Percentiles rank a stretch among this genome's conserved stretches.
These are phyloP conservation scores for Chytriomyces sp. DNA, from an alignment of 192 early-diverging fungal species.

Conservation along the genomic window DNA sequence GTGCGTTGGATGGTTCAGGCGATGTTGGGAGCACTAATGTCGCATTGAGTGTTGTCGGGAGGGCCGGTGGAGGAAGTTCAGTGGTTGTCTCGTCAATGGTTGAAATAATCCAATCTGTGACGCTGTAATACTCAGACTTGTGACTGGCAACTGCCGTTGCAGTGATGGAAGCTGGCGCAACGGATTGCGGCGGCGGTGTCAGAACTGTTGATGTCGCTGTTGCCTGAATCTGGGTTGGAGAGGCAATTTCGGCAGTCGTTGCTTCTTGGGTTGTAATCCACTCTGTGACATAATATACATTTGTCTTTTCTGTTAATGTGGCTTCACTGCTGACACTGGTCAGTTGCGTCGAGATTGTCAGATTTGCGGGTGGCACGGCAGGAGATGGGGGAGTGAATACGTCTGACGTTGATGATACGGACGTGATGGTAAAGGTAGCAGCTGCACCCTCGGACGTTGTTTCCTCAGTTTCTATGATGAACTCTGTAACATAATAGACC, in stretches of 20 bases:
- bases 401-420: neutral
- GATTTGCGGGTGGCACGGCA: neutral
- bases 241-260: neutral
- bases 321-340: neutral
- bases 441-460: neutral
- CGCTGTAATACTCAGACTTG: no score
- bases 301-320: neutral
- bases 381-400: neutral
- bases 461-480: neutral
- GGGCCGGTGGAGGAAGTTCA: no score
- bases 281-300: constrained; percentile 9
- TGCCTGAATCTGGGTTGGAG: no score
- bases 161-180: no score
- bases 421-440: neutral
- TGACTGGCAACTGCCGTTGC: no score
- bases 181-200: no score
- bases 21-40: no score
- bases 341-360: neutral
- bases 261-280: neutral
- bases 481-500: neutral
- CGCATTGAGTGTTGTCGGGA: no score
- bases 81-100: no score
- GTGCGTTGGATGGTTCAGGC: neutral
- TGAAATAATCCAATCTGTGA: no score
- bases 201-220: no score